Percentiles rank a stretch among this genome's conserved stretches.
Evolutionary conservation across 768 basidiomycete genomes (phyloP).

Genomic region (Lyophyllum shimeji): DNA sequence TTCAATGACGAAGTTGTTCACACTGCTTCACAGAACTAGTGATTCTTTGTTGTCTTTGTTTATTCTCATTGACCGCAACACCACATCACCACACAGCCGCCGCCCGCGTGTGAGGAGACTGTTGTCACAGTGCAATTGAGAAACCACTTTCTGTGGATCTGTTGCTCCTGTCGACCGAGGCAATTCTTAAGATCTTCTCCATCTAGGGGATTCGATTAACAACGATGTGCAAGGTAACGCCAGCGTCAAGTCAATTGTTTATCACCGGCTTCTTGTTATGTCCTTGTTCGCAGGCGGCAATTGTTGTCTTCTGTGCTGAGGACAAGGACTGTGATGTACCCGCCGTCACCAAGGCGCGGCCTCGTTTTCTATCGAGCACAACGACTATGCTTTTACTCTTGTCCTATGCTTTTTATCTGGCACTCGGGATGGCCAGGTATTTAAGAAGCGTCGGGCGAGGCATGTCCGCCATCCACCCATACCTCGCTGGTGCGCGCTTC

Average conservation of each 20-base stretch:
- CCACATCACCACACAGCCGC: no score
- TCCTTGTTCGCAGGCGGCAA: constrained; percentile 9
- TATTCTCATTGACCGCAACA: neutral
- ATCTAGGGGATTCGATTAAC: neutral
- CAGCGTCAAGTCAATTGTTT: neutral
- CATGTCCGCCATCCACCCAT: neutral
- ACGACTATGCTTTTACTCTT: constrained; percentile 13
- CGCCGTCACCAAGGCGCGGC: constrained; percentile 13
- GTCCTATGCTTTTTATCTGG: constrained; percentile 10
- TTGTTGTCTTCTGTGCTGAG: constrained; percentile 16
- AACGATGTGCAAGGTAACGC: neutral
- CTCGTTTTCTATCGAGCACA: constrained; percentile 14
- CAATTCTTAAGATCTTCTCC: neutral
- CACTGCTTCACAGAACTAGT: no score
- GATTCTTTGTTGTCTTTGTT: neutral
- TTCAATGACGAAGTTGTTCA: no score
- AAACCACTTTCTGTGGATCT: neutral
- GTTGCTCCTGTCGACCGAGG: constrained; percentile 1
- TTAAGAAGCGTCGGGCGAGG: constrained; percentile 3
- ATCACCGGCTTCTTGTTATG: constrained; percentile 11
- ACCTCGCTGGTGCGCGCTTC: neutral
- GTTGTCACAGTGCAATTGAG: no score
- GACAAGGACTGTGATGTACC: constrained; percentile 8
- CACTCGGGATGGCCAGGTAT: constrained; percentile 4
- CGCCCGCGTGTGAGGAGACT: no score